Base-by-base conservation (phyloP, 352 stramenopile species). In the Globisporangium emineosum region DNA sequence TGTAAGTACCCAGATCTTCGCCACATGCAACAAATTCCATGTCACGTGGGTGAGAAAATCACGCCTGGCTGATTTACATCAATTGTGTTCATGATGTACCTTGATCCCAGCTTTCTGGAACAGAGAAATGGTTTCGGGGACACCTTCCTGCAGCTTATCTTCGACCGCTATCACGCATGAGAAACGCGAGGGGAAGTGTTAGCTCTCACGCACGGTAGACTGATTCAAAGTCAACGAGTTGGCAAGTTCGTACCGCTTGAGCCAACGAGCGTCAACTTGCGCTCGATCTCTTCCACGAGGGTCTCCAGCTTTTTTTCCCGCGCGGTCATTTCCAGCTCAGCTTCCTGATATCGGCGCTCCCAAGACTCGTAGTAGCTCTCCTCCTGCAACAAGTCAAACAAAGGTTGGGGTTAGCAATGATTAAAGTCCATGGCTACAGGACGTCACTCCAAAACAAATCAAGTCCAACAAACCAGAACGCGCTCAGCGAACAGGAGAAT, bases 71-170 rank as follows among this genome's bases (percentile, higher is more conserved):
- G 5, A 27, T 19, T 56, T 17, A 13, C 6, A 23, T 25, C 25
- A 35, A 5, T 30, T 56, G 2, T 27, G 23, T 25, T 35, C 42
- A 5, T 5, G 19, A 29, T 82, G 90, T 51, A 99, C 86, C 77
- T 99, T 99, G 66, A 99, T 98, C 8, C 82, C 96, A 78, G 74
- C 97, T 83, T 79, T 97, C 74, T 83, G 79, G 68, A 77, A 99
- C 56, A 73, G 83, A 71, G 60, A 94, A 58, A 88, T 99, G 74
- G 65, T 98, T 85, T 90, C 90, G 10, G 97, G 94, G 2, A 99
- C 97, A 19, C 96, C 94, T 60, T 98, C 93, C 82, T 99, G 97
- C 1, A 99, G 68, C 68, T 97, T 98, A 68, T 99, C 97, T 85
- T 99, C 97, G 37, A 99, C 98, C 21, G 96, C 97, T 83, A n/a